phyloP scores from a whole-genome alignment of 331 rosid genomes.

The Telfairia occidentalis region DNA sequence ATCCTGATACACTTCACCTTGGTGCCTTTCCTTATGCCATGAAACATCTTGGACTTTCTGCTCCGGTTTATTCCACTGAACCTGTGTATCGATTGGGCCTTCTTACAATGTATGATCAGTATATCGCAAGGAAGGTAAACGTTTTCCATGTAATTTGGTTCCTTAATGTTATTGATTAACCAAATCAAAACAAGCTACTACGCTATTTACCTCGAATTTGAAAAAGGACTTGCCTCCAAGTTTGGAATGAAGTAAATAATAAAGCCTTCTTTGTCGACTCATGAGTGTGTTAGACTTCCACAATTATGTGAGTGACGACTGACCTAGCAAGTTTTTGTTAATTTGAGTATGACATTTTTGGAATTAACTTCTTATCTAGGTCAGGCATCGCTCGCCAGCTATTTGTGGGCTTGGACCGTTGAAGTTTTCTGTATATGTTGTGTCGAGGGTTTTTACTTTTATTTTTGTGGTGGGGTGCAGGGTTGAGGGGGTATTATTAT shows the following conservation, averaged over 20 bases:
- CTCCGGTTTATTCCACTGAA: constrained; percentile 71
- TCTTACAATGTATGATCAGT: constrained; percentile 93
- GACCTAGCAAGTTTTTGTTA: neutral
- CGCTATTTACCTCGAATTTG: neutral
- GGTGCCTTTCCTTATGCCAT: constrained; percentile 86
- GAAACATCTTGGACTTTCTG: constrained; percentile 74
- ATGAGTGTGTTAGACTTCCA: neutral
- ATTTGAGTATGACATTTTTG: neutral
- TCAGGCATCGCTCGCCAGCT: neutral
- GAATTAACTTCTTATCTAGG: constrained; percentile 5
- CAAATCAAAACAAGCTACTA: neutral
- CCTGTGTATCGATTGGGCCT: constrained; percentile 85
- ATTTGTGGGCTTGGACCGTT: neutral
- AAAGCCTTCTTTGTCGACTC: neutral
- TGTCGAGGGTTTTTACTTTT: neutral
- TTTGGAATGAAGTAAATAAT: neutral
- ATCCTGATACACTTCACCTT: constrained; percentile 85
- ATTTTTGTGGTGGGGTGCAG: neutral
- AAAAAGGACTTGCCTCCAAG: neutral
- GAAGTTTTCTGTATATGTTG: neutral
- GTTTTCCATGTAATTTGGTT: neutral
- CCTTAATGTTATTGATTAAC: neutral
- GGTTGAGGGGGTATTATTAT: neutral
- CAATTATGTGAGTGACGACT: neutral
- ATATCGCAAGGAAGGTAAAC: constrained; percentile 64